Evolutionary conservation across 441 rosid species (phyloP), one percentile per base, ranked within the genome.

Genomic region (Melastoma candidum): DNA sequence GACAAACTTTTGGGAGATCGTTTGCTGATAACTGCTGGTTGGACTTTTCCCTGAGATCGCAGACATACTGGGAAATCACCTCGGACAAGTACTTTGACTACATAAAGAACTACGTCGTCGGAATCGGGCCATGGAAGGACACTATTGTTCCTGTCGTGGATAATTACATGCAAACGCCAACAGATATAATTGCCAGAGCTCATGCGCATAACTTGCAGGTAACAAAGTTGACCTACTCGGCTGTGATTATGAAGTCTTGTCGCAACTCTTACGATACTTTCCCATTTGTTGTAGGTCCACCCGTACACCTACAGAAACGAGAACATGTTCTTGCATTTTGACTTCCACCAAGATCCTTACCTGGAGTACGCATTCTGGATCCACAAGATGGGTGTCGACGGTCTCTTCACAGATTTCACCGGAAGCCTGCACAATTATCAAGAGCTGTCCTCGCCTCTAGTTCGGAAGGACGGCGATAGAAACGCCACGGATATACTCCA

Each of bases 51-150:
- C 22, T 17, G 26, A 60, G 45, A 27, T 46, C 74, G 81, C 88
- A 89, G 98, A 74, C 97, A 24, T 93, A 85, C 52, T 69, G 72
- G 63, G 97, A 93, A 66, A 86, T 93, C 48, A 93, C 90, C 61
- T 89, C 97, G 2, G 95, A 93, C 58, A 46, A 49, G 25, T 93
- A 84, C 68, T 73, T 93, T 3, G 75, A 78, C 67, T 89, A 72
- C 69, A 81, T 93, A 32, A 84, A 81, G 65, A 73, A 75, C 1
- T 89, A 93, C 41, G 95, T 83, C 43, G 73, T 85, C 47, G 98
- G 97, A 14, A 84, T 93, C 24, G 98, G 97, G 62, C 97, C 97
- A 8, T 93, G 98, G 97, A 93, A 93, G 67, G 98, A 93, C 64
- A 92, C 98, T 3, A 51, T 92, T 44, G 95, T 85, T 65, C 92